phyloP scores from a whole-genome alignment of 2,329 filamentous ascomycete species.

The Coniochaeta ligniaria region DNA sequence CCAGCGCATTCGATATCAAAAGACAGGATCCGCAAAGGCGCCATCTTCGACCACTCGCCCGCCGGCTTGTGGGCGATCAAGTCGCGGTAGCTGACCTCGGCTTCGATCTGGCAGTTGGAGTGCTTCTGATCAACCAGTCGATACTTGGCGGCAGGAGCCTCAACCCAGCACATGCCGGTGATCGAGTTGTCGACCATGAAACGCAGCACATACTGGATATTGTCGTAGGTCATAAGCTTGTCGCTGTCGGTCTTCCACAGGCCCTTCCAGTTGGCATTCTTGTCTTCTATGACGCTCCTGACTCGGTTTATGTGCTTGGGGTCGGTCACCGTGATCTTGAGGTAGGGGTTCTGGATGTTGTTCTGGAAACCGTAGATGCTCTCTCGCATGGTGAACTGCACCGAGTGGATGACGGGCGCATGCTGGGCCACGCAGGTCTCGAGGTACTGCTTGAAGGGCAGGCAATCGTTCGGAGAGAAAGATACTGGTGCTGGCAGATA shows the following conservation, averaged over 20 bases:
- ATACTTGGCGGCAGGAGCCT: slow-evolving; percentile 48
- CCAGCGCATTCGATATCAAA: slow-evolving; percentile 99
- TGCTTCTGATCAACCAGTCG: slow-evolving; percentile 41
- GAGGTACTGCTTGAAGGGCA: slow-evolving; percentile 70
- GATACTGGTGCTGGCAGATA: slow-evolving; percentile 82
- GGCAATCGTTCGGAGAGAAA: slow-evolving; percentile 73
- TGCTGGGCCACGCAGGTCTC: slow-evolving; percentile 72
- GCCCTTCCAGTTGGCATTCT: slow-evolving; percentile 79
- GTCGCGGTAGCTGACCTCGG: slow-evolving; percentile 72
- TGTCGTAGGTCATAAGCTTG: slow-evolving; percentile 87
- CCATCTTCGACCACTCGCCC: slow-evolving; percentile 97
- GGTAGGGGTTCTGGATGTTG: slow-evolving; percentile 82
- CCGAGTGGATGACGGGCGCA: slow-evolving; percentile 68
- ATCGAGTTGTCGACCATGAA: slow-evolving; percentile 99
- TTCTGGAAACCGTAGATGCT: slow-evolving; percentile 93
- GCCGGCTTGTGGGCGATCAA: slow-evolving; percentile 81
- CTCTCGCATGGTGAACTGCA: slow-evolving; percentile 76
- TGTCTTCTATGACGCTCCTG: slow-evolving; percentile 66
- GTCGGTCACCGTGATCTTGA: slow-evolving; percentile 89
- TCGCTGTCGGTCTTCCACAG: slow-evolving; percentile 64
- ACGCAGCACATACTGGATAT: slow-evolving; percentile 85
- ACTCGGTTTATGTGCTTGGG: slow-evolving; percentile 77
- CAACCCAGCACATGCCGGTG: slow-evolving; percentile 95
- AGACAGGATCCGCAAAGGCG: slow-evolving; percentile 82
- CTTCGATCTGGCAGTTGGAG: slow-evolving; percentile 96